Base-by-base conservation (phyloP, 148 eudicot genomes). In the Nepenthes gracilis region DNA sequence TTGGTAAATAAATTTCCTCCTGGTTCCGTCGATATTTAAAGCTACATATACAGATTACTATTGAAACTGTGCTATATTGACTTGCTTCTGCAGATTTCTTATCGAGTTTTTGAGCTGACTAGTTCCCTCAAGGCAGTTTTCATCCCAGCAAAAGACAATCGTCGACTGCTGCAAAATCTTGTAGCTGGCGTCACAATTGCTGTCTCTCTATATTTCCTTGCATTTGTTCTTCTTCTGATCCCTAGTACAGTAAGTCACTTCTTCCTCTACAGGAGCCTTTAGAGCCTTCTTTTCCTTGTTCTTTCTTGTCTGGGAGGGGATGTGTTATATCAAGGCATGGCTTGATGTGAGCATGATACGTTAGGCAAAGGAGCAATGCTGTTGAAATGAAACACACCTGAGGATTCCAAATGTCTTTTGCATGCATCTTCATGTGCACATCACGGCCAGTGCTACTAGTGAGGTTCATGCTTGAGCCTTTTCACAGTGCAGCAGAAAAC, bases 101-200 rank as follows among this genome's bases (percentile, higher is more conserved):
- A 70, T 69, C 94, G 96, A 49, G 74, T 93, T 52, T 93, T 88
- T 78, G 96, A 93, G 74, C 79, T 93, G 54, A 86, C 98, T 33
- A 88, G 82, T 62, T 54, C 75, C 53, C 85, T 93, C 15, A 93
- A 93, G 81, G 32, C 81, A 4, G 87, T 78, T 55, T 93, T 88
- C 76, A 54, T 93, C 67, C 95, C 98, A 47, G 71, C 95, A n/a
- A 88, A 77, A 81, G 96, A 93, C 63, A 81, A 86, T 49, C 80
- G 78, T 56, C 82, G 81, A 57, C 77, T 93, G 74, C 70, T 88
- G 56, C 72, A 81, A 72, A 88, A 93, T 69, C 75, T 82, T 67
- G 54, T 88, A 49, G 98, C 87, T 52, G 98, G 98, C 54, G 86
- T 66, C 61, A 86, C 82, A 53, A 71, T 93, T 61, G 80, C 87